Conservation (phyloP, 352 stramenopile species). For the Phytopythium mirpurense region DNA sequence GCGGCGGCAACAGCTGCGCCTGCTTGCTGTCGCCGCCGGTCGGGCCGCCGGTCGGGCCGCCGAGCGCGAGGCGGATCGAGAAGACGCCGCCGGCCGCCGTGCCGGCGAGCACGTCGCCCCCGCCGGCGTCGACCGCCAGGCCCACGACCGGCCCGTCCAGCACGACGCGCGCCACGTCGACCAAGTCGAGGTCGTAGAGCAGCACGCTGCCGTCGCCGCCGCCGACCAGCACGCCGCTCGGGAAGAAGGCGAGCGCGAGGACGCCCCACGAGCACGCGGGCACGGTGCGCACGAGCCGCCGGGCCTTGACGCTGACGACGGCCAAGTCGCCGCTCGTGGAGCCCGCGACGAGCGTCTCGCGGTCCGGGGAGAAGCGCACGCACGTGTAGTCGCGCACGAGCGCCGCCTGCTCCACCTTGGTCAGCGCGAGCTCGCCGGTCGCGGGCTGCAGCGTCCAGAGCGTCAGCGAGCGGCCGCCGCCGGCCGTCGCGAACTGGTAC, state of each 20-base stretch:
- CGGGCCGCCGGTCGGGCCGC: too few species aligned
- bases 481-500: conserved; percentile 88
- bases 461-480: conserved; percentile 55
- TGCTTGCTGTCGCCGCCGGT: background rate
- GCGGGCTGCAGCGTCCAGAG: conserved; percentile 88
- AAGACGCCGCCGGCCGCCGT: conserved; percentile 81
- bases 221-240: conserved; percentile 53
- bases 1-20: conserved; percentile 16
- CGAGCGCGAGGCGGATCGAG: conserved; percentile 48
- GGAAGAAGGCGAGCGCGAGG: conserved; percentile 45
- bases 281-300: conserved; percentile 59
- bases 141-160: conserved; percentile 64
- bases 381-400: conserved; percentile 82
- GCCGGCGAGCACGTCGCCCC: conserved; percentile 63
- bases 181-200: conserved; percentile 66
- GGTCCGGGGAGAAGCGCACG: conserved; percentile 74
- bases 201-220: conserved; percentile 86
- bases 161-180: conserved; percentile 62
- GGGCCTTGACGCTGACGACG: conserved; percentile 72
- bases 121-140: conserved; percentile 44
- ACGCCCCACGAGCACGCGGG: conserved; percentile 81
- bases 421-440: conserved; percentile 60
- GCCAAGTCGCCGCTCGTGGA: conserved; percentile 88
- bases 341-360: conserved; percentile 76
- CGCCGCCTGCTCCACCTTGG: conserved; percentile 65